Evolutionary conservation across 352 stramenopile species (phyloP).

Genomic region (Globisporangium barbulae): DNA sequence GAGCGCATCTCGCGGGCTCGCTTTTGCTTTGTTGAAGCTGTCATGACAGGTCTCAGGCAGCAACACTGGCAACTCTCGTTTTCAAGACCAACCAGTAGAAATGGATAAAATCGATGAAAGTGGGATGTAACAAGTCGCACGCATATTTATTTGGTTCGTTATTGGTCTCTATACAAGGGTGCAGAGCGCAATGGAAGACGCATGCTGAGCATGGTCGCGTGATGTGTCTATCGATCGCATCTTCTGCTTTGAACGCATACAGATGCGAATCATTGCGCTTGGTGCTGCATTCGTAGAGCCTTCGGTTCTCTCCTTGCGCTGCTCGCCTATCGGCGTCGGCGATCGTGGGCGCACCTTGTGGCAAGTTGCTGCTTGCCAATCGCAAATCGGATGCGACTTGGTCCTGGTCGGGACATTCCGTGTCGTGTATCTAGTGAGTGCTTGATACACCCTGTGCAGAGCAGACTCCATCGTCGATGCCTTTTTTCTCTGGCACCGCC

Average conservation of each 20-base stretch:
- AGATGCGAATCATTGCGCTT: neutral
- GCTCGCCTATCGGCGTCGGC: too few relatives aligned
- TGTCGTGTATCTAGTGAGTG: too few relatives aligned
- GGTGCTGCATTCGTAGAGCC: too few relatives aligned
- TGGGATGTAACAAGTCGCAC: neutral
- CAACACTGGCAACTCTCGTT: neutral
- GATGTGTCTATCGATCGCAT: neutral
- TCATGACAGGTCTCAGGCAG: neutral
- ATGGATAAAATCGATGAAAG: neutral
- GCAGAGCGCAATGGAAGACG: neutral
- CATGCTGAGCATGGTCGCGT: neutral
- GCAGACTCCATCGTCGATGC: neutral
- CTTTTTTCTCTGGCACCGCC: conserved; percentile 1
- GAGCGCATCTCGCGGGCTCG: too few relatives aligned
- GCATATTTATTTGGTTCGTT: neutral
- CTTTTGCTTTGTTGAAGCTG: too few relatives aligned
- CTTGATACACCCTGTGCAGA: too few relatives aligned
- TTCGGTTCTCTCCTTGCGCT: too few relatives aligned
- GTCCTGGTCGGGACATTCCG: too few relatives aligned
- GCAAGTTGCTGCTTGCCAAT: too few relatives aligned
- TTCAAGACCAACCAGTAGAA: neutral
- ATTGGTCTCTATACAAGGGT: neutral
- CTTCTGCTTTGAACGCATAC: neutral
- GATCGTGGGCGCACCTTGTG: too few relatives aligned
- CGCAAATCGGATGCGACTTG: too few relatives aligned